phyloP scores from a whole-genome alignment of 1,284 basidiomycete genomes.

The Fomitopsis schrenkii region DNA sequence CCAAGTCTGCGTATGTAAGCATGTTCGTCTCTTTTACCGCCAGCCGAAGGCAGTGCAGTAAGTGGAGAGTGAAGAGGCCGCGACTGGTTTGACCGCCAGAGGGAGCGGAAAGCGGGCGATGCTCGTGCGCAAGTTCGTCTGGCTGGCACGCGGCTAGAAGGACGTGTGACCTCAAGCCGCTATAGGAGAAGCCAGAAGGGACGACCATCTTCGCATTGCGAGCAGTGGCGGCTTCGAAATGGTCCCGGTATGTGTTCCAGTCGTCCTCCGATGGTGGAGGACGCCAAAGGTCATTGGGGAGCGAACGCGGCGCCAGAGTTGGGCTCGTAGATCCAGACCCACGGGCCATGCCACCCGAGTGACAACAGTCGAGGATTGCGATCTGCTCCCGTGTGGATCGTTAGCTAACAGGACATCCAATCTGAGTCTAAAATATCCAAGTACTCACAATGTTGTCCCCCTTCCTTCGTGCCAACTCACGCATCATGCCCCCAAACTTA shows the following conservation, averaged over 20 bases:
- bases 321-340: background rate
- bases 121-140: background rate
- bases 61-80: background rate
- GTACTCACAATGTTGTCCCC: slow-evolving; percentile 9
- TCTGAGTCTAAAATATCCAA: background rate
- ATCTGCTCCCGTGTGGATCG: background rate
- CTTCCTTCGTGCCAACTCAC: background rate
- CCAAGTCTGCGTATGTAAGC: background rate
- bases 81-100: background rate
- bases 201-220: background rate
- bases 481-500: slow-evolving; percentile 4
- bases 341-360: background rate
- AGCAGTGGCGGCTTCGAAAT: background rate
- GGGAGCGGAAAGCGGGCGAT: background rate
- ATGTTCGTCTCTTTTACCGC: background rate
- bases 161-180: background rate
- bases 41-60: background rate
- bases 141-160: background rate
- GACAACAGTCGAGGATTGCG: slow-evolving; percentile 1
- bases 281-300: background rate
- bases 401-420: no score
- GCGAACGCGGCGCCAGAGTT: background rate
- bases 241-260: background rate
- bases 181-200: background rate
- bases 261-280: background rate